Percentiles rank a stretch among this genome's conserved stretches.
phyloP scores from a whole-genome alignment of 352 stramenopile species.

The Phytopythium oedochilum region DNA sequence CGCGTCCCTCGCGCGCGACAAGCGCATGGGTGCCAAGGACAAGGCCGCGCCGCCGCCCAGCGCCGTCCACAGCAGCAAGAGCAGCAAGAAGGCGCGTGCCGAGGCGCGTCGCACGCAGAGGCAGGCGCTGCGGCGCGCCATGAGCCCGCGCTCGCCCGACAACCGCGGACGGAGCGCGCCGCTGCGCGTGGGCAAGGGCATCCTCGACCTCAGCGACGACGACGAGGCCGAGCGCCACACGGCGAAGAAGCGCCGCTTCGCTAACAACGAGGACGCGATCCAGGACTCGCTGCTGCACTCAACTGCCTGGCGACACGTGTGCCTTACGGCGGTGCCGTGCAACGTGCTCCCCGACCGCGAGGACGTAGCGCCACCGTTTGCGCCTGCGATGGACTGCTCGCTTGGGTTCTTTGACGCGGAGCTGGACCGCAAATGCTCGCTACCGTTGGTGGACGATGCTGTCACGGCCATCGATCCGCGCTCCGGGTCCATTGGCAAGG shows the following conservation, averaged over 20 bases:
- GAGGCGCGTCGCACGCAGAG: constrained; percentile 43
- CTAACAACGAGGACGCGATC: constrained; percentile 30
- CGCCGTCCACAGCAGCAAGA: constrained; percentile 13
- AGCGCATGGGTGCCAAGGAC: constrained; percentile 19
- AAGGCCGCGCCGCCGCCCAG: constrained; percentile 9
- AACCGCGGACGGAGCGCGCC: constrained; percentile 14
- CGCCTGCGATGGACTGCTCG: constrained; percentile 24
- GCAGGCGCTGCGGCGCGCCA: constrained; percentile 35
- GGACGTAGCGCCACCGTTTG: constrained; percentile 25
- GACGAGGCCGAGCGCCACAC: constrained; percentile 9
- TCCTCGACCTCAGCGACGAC: constrained; percentile 18
- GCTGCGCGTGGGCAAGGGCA: constrained; percentile 12
- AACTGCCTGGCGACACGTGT: constrained; percentile 55
- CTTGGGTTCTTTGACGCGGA: constrained; percentile 36
- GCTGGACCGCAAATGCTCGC: constrained; percentile 21
- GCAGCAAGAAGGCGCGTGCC: constrained; percentile 40
- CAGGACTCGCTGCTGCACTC: constrained; percentile 45
- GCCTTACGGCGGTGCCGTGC: constrained; percentile 17
- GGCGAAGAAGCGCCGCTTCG: constrained; percentile 19
- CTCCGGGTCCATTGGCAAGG: constrained; percentile 18
- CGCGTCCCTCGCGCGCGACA: constrained; percentile 29
- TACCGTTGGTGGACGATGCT: constrained; percentile 15
- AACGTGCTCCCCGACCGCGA: constrained; percentile 39
- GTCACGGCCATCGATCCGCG: constrained; percentile 16
- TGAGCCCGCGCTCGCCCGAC: constrained; percentile 45